Evolutionary conservation across 768 basidiomycete genomes (phyloP).

Genomic region (Russula sp.): DNA sequence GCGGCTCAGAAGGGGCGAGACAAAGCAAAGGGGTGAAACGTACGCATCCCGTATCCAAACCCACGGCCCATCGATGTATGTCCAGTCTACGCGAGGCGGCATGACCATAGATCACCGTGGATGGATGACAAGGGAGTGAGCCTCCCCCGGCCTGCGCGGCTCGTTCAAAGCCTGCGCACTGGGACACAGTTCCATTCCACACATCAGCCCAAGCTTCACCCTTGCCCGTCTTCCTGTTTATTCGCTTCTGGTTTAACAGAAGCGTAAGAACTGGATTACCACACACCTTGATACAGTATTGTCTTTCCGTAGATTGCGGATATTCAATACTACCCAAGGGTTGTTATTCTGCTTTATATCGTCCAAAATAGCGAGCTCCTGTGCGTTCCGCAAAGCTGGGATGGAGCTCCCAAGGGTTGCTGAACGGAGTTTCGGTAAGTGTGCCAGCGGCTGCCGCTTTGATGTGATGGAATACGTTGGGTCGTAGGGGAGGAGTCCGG

Average conservation of each 20-base stretch:
- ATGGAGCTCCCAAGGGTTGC: slow-evolving; percentile 1
- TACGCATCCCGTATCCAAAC: slow-evolving; percentile 85
- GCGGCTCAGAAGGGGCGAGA: slow-evolving; percentile 6
- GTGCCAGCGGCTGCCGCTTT: slow-evolving; percentile 58
- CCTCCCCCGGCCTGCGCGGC: slow-evolving; percentile 26
- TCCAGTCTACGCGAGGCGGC: slow-evolving; percentile 75
- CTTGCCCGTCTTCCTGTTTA: slow-evolving; percentile 30
- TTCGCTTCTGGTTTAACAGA: not conserved
- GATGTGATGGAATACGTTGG: slow-evolving; percentile 47
- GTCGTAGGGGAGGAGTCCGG: slow-evolving; percentile 71
- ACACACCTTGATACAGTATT: slow-evolving; percentile 36
- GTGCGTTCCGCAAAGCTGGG: slow-evolving; percentile 43
- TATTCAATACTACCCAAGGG: slow-evolving; percentile 73
- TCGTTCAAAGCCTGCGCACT: slow-evolving; percentile 46
- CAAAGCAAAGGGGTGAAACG: slow-evolving; percentile 27
- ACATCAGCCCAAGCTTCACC: slow-evolving; percentile 72
- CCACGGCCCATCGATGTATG: slow-evolving; percentile 75
- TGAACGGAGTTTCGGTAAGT: slow-evolving; percentile 14
- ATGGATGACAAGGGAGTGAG: slow-evolving; percentile 57
- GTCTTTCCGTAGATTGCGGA: slow-evolving; percentile 45
- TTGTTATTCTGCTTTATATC: slow-evolving; percentile 70
- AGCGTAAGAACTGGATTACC: not conserved
- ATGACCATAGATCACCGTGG: slow-evolving; percentile 85
- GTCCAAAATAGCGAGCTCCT: slow-evolving; percentile 62
- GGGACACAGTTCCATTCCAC: slow-evolving; percentile 63